Evolutionary conservation across 2,329 filamentous ascomycete genomes (phyloP).

Genomic region (Tolypocladium album): DNA sequence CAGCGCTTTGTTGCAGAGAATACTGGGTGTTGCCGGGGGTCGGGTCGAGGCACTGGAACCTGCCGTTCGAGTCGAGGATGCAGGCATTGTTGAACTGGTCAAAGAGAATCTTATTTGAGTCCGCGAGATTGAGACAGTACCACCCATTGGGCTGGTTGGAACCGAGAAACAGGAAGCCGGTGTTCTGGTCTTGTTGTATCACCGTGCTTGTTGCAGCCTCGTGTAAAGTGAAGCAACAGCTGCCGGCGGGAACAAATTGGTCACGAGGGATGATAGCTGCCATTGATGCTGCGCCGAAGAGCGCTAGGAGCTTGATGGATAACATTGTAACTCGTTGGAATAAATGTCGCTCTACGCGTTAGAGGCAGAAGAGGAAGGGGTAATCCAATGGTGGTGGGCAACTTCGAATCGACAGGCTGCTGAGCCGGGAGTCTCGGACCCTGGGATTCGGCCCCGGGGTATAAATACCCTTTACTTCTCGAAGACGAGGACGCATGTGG

Average conservation of each 20-base stretch:
- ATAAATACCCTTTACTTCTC: background rate
- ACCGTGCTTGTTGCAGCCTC: conserved; percentile 12
- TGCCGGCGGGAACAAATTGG: background rate
- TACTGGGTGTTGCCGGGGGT: conserved; percentile 17
- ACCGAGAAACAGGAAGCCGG: conserved; percentile 16
- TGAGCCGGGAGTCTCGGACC: background rate
- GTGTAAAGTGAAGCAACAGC: conserved; percentile 21
- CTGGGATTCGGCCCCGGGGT: background rate
- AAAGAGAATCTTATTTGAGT: conserved; percentile 13
- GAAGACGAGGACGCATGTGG: background rate
- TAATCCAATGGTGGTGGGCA: background rate
- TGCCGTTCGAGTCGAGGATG: conserved; percentile 14
- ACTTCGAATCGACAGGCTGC: background rate
- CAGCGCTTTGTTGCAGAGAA: conserved; percentile 12
- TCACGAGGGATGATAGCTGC: conserved; percentile 8
- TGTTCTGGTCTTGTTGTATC: conserved; percentile 14
- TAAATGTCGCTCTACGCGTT: background rate
- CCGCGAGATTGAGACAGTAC: conserved; percentile 19
- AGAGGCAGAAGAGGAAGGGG: background rate
- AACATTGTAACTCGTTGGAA: background rate
- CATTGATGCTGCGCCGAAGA: conserved; percentile 11
- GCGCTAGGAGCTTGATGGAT: conserved; percentile 3
- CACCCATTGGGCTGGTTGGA: conserved; percentile 12
- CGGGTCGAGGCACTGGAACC: conserved; percentile 20
- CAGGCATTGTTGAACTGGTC: conserved; percentile 20